Evolutionary conservation across 1,284 basidiomycete genomes (phyloP).

Genomic region (Grifola frondosa): DNA sequence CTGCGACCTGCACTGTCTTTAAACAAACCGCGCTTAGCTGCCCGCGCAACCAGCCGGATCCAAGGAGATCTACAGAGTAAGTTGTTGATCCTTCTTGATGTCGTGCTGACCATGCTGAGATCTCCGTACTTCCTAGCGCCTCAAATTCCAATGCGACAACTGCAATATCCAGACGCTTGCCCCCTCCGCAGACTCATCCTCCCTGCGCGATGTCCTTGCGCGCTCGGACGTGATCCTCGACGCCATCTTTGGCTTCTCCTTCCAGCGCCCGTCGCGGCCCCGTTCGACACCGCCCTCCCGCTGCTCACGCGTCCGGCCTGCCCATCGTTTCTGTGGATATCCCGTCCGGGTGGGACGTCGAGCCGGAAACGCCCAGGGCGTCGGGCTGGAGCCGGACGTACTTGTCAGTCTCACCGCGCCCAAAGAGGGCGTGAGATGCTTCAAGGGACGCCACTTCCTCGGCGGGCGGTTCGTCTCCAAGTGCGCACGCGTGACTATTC

Average conservation of each 20-base stretch:
- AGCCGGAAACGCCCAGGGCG: conserved; percentile 63
- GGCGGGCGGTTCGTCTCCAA: conserved; percentile 90
- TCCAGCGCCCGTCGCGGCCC: conserved; percentile 83
- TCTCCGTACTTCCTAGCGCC: conserved; percentile 47
- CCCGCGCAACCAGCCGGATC: conserved; percentile 66
- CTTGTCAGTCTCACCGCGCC: conserved; percentile 92
- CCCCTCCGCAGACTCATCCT: conserved; percentile 45
- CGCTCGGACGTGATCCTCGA: conserved; percentile 87
- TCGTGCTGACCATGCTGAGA: neutral
- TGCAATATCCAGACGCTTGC: conserved; percentile 75
- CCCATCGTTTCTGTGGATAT: conserved; percentile 94
- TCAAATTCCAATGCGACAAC: conserved; percentile 86
- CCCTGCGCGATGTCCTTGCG: conserved; percentile 53
- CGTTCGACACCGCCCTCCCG: conserved; percentile 79
- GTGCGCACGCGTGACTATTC: conserved; percentile 43
- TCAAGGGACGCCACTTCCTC: conserved; percentile 85
- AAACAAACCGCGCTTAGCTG: too few relatives aligned
- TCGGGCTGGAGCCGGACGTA: conserved; percentile 72
- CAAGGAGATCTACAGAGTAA: conserved; percentile 85
- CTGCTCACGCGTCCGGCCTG: conserved; percentile 62
- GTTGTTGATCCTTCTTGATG: neutral
- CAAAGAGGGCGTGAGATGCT: conserved; percentile 81
- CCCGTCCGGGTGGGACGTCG: conserved; percentile 95
- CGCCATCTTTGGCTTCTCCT: conserved; percentile 98
- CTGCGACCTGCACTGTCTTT: neutral